Evolutionary conservation across 2,329 filamentous ascomycete genomes (phyloP).

Genomic region (Trematosphaeria pertusa): DNA sequence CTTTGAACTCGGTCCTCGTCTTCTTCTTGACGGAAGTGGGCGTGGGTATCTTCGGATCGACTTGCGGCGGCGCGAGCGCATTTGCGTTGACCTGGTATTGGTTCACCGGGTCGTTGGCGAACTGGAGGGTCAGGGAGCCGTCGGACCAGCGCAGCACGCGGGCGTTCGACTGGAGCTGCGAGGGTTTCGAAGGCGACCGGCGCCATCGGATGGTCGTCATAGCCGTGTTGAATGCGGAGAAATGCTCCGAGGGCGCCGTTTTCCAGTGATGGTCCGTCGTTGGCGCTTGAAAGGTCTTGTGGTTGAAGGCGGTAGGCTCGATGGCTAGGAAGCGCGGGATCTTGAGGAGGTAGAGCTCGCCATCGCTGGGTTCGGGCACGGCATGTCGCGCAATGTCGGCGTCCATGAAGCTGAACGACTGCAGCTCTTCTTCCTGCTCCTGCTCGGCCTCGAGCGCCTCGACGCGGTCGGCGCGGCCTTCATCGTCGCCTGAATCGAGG

Average conservation of each 20-base stretch:
- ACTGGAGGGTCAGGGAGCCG: slow-evolving; percentile 76
- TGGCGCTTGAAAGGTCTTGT: slow-evolving; percentile 70
- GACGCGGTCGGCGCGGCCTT: slow-evolving; percentile 68
- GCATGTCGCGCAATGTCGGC: slow-evolving; percentile 72
- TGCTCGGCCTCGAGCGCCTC: slow-evolving; percentile 55
- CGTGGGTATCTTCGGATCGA: slow-evolving; percentile 57
- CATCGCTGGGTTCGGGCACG: slow-evolving; percentile 73
- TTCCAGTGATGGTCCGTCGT: slow-evolving; percentile 63
- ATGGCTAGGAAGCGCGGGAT: slow-evolving; percentile 76
- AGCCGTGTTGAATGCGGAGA: slow-evolving; percentile 68
- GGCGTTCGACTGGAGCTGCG: slow-evolving; percentile 75
- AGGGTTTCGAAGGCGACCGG: slow-evolving; percentile 68
- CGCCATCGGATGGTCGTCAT: slow-evolving; percentile 74
- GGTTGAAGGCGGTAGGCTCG: slow-evolving; percentile 70
- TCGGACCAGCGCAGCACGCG: slow-evolving; percentile 80
- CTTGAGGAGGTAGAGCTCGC: slow-evolving; percentile 74
- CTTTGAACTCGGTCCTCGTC: slow-evolving; percentile 63
- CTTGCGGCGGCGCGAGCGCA: slow-evolving; percentile 67
- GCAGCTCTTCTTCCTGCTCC: slow-evolving; percentile 61
- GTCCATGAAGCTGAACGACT: slow-evolving; percentile 66
- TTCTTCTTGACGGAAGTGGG: slow-evolving; percentile 48
- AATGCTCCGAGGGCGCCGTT: slow-evolving; percentile 54
- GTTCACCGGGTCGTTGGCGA: slow-evolving; percentile 70
- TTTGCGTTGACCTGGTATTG: slow-evolving; percentile 79
- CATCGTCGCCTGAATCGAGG: slow-evolving; percentile 67